Percentiles rank a stretch among this genome's conserved stretches.
phyloP scores from a whole-genome alignment of 345 rosid species.

The Hevea brasiliensis region DNA sequence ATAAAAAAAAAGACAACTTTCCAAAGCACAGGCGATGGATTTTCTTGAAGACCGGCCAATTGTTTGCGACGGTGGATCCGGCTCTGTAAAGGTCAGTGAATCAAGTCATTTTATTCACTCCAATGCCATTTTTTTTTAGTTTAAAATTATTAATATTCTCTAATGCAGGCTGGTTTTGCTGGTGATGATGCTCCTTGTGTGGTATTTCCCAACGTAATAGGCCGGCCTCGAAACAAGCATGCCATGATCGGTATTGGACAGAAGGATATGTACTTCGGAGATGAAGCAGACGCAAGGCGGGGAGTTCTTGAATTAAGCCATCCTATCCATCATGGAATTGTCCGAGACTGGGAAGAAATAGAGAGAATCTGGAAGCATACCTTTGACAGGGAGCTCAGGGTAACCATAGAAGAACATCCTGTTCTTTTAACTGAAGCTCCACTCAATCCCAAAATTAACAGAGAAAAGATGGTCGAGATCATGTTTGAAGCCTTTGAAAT shows the following conservation, averaged over 20 bases:
- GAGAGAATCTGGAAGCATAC: constrained; percentile 30
- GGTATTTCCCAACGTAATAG: constrained; percentile 26
- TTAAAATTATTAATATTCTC: too few species aligned
- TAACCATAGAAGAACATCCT: constrained; percentile 27
- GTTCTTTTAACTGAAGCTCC: constrained; percentile 36
- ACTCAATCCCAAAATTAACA: constrained; percentile 31
- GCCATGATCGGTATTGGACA: constrained; percentile 28
- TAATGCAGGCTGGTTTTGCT: constrained; percentile 33
- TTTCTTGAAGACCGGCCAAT: constrained; percentile 13
- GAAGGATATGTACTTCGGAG: constrained; percentile 25
- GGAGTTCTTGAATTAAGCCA: constrained; percentile 25
- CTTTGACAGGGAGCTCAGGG: constrained; percentile 24
- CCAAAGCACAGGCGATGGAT: constrained; percentile 1
- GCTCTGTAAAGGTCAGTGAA: constrained; percentile 18
- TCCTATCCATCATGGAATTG: constrained; percentile 30
- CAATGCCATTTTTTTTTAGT: not conserved
- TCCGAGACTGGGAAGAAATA: constrained; percentile 31
- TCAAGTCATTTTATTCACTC: not conserved
- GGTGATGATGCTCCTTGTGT: constrained; percentile 35
- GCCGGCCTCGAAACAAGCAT: constrained; percentile 24
- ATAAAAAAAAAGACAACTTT: too few species aligned
- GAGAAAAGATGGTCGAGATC: constrained; percentile 34
- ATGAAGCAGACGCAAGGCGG: constrained; percentile 27
- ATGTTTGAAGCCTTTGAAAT: constrained; percentile 32
- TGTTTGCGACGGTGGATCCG: constrained; percentile 26